Conservation (phyloP, 208 protist species). For the Endotrypanum monterogeii region DNA sequence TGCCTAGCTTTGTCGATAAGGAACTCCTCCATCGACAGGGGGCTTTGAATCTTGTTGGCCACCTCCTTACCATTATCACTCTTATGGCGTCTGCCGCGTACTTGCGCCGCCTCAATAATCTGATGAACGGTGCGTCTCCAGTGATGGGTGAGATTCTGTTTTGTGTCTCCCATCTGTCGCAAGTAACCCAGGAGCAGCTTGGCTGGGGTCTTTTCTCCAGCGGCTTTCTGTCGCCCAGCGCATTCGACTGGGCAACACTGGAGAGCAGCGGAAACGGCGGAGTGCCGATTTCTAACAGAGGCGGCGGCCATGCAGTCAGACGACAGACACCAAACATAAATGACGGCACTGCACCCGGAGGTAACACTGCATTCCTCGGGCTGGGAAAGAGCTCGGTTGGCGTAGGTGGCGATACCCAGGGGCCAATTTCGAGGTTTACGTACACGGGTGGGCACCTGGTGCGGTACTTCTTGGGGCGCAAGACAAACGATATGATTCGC, state of each 20-base stretch:
- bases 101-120: constrained; percentile 22
- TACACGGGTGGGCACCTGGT: constrained; percentile 19
- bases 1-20: background rate
- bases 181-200: constrained; percentile 38
- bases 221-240: constrained; percentile 15
- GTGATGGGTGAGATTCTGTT: constrained; percentile 34
- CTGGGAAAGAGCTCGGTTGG: background rate
- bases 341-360: background rate
- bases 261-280: constrained; percentile 4
- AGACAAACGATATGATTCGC: constrained; percentile 7
- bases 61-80: constrained; percentile 15
- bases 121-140: constrained; percentile 30
- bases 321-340: background rate
- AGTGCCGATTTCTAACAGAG: background rate
- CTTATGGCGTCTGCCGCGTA: constrained; percentile 19
- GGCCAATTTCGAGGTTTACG: background rate
- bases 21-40: background rate
- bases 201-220: constrained; percentile 32
- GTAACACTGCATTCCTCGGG: background rate
- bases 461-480: constrained; percentile 26
- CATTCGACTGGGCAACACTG: constrained; percentile 9
- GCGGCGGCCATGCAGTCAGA: background rate
- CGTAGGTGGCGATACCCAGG: background rate
- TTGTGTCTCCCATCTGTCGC: constrained; percentile 26
- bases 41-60: constrained; percentile 11